Evolutionary conservation across 441 rosid species (phyloP), one percentile per base, ranked within the genome.

Genomic region (Manihot esculenta): DNA sequence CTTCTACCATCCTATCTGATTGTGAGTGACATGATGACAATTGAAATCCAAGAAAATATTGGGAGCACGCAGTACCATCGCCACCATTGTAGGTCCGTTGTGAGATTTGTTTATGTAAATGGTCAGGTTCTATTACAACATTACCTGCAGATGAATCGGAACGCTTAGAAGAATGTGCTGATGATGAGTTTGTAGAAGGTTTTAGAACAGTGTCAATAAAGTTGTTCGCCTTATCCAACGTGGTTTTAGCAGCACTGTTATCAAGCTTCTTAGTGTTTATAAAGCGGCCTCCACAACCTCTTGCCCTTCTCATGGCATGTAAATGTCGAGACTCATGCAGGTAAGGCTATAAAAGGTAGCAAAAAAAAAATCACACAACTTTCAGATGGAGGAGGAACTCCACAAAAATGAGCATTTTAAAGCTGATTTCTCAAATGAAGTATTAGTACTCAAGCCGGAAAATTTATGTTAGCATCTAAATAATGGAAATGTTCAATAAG

Each of bases 311-410:
- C 92, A 91, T 80, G 5, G 98, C 98, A 83, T 93, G 98, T 74
- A 81, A 84, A 79, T 93, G 98, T 59, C 98, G 89, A 38, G 98
- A 93, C 82, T 90, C 98, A 26, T 93, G 98, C 72, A 93, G 98
- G 77, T 93, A 93, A 15, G 98, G 97, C 97, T 93, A 81, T 57
- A 72, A 55, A 72, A 55, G 58, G 75, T 48, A 27, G 66, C 69
- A 67, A 56, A 8, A 73, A 23, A 49, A 47, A 24, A 41, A 24
- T 30, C 7, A 69, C 47, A 64, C 15, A 23, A 45, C 33, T 62
- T 21, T 20, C 9, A n/a, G 23, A 38, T 18, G 1, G 4, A 35
- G n/a, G n/a, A n/a, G n/a, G n/a, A n/a, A n/a, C n/a, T n/a, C n/a
- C n/a, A n/a, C n/a, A n/a, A n/a, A n/a, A n/a, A n/a, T n/a, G n/a